Base-by-base conservation (phyloP, 73 alveolate species). In the Paramecium caudatum region DNA sequence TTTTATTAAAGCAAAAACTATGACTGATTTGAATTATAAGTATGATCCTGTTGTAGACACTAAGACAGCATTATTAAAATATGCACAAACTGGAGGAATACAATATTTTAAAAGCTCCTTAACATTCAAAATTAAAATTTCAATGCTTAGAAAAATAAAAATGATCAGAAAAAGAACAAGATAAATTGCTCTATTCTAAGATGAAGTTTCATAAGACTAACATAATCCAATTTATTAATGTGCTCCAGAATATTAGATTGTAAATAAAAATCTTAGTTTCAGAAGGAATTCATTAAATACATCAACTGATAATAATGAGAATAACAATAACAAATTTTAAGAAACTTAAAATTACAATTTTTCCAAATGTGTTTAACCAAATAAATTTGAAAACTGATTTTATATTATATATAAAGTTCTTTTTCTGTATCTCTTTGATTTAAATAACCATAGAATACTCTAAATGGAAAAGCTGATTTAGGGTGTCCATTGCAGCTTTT, bases 301-400 rank as follows among this genome's bases (percentile, higher is more conserved):
- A 37, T 55, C 80, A 9, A 55, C 80, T 55, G 80, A 55, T 55
- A 55, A 55, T 55, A 43, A 55, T 7, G 13, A 55, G 4, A 55
- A 55, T 55, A 55, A 55, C 30, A 55, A 55, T 55, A 55, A 55
- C 30, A 55, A 55, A 55, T 55, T 55, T 9, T 27, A 55, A 21
- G 80, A 55, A 1, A 43, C 80, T 3, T 8, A 55, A 12, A 55
- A 55, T 1, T 55, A 55, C 32, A 55, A 55, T 55, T 55, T 55
- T 43, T 55, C 80, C 30, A 55, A 15, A 55, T 5, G 23, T 21
- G 46, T 55, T 23, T 27, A 21, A 19, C 80, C 80, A 19, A 55
- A 55, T 27, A 55, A 55, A 55, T 55, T 55, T 21, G 15, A 55
- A 55, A 55, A 21, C 10, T 55, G 46, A 55, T 4, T n/a, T n/a